A percentile compares a stretch with the other conserved stretches of the same genome.
Conservation (phyloP, 2,329 filamentous ascomycete genomes). For the Thielaviopsis ethacetica region DNA sequence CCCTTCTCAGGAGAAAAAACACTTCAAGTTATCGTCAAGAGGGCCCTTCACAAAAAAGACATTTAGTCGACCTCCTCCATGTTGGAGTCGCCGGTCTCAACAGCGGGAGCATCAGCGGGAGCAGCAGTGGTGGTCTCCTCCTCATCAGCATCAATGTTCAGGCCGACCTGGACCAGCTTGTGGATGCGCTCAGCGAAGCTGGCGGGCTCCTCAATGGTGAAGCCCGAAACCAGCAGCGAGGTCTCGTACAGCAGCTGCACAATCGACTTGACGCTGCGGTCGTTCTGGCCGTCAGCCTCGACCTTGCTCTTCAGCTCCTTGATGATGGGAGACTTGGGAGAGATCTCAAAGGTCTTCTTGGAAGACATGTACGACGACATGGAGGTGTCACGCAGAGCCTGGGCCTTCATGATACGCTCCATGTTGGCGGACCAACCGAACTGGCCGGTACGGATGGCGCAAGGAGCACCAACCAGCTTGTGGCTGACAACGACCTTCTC, state of each 20-base stretch:
- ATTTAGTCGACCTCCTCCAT: constrained; percentile 99
- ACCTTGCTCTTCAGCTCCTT: constrained; percentile 99
- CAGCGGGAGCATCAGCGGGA: constrained; percentile 40
- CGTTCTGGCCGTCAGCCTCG: constrained; percentile 90
- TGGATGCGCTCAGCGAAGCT: constrained; percentile 98
- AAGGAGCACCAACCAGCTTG: constrained; percentile 89
- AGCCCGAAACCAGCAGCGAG: constrained; percentile 92
- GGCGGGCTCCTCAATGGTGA: constrained; percentile 98
- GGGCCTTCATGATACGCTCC: constrained; percentile 99
- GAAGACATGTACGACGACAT: constrained; percentile 99
- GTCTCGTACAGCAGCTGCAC: constrained; percentile 98
- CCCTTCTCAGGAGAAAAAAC: not conserved
- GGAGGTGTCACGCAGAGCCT: constrained; percentile 97
- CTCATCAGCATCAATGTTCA: constrained; percentile 94
- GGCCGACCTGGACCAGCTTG: constrained; percentile 94
- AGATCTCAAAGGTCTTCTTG: constrained; percentile 99
- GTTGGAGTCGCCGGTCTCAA: constrained; percentile 67
- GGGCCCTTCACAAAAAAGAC: not conserved
- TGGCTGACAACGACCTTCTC: constrained; percentile 99
- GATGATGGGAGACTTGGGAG: constrained; percentile 94
- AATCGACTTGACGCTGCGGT: constrained; percentile 98
- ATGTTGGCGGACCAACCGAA: constrained; percentile 99
- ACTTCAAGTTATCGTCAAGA: not conserved
- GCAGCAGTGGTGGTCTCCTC: constrained; percentile 43
- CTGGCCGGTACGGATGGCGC: constrained; percentile 97